These are phyloP conservation scores for Beauveria bassiana DNA, from an alignment of 2,329 filamentous ascomycete genomes.

Conservation along the genomic window DNA sequence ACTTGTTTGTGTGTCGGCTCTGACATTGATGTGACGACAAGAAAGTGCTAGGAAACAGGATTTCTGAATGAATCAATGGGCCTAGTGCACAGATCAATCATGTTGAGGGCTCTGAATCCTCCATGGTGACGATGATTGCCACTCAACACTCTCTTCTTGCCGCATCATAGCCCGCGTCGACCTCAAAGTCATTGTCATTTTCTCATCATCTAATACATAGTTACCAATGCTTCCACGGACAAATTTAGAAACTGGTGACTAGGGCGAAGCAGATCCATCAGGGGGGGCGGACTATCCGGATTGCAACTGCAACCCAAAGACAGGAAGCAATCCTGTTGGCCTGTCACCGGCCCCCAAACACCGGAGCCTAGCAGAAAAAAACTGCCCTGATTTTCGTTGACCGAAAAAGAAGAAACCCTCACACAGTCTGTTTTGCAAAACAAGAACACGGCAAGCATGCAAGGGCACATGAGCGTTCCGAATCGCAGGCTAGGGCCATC, in stretches of 20 bases:
- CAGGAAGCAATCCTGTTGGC: background rate
- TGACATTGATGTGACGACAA: too few relatives aligned
- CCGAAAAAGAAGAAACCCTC: background rate
- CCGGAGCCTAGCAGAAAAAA: background rate
- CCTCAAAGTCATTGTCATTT: background rate
- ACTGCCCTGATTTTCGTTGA: background rate
- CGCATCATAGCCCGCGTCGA: background rate
- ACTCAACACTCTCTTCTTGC: background rate
- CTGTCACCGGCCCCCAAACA: background rate
- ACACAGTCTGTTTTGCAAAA: background rate
- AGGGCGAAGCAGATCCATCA: background rate
- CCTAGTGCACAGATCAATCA: too few relatives aligned
- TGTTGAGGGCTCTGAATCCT: background rate
- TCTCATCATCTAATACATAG: background rate
- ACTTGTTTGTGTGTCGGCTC: too few relatives aligned
- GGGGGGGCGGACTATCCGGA: background rate
- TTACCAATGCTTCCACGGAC: background rate
- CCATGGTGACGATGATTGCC: background rate
- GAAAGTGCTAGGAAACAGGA: background rate
- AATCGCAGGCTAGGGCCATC: background rate
- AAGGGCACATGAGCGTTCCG: background rate
- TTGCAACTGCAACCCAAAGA: background rate
- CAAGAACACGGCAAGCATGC: background rate
- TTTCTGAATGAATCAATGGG: too few relatives aligned
- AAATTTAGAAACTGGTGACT: background rate